Evolutionary conservation across 495 filamentous ascomycete species (phyloP), one percentile per base, ranked within the genome.

Genomic region (Penicillium cosmopolitanum): DNA sequence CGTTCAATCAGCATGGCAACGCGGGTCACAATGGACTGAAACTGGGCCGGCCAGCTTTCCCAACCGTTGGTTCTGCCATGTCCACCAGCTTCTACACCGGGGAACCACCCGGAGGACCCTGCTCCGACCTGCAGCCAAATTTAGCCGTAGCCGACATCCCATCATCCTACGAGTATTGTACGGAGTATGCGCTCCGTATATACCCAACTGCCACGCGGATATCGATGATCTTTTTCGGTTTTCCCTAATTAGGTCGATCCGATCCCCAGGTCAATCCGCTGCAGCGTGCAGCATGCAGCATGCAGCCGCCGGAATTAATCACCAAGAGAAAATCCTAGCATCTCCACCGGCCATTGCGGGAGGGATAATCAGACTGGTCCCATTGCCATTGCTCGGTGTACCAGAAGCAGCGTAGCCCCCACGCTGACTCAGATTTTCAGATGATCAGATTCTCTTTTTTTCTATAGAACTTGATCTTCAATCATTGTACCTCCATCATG

Each of bases 61-160:
- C 64, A 56, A 58, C 53, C 42, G 51, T 58, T 51, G 53, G 58
- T 61, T 55, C 50, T 53, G 40, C 38, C 28, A 57, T 53, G 25
- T 10, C 58, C 55, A 54, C 62, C 38, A 25, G 36, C 25, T 40
- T 57, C 63, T 58, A 68, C 68, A 70, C 68, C 68, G 68, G 68
- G 68, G 65, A 64, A 53, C 62, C 66, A 48, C 50, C 57, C 71
- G 71, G 71, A 73, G 69, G 69, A 73, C 71, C 54, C 65, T 70
- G 71, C 66, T 73, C 71, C 71, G 71, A 55, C 19, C 50, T 21
- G 19, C 15, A 51, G 43, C 6, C 43, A 53, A 68, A 67, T 67
- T 67, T 70, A 66, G 53, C 65, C 67, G 67, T 70, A 66, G 55
- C 65, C 65, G 67, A 61, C 25, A 52, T 23, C 36, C 51, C 38